phyloP scores from a whole-genome alignment of 1,139 yeast genomes.

The Geotrichum siamense region DNA sequence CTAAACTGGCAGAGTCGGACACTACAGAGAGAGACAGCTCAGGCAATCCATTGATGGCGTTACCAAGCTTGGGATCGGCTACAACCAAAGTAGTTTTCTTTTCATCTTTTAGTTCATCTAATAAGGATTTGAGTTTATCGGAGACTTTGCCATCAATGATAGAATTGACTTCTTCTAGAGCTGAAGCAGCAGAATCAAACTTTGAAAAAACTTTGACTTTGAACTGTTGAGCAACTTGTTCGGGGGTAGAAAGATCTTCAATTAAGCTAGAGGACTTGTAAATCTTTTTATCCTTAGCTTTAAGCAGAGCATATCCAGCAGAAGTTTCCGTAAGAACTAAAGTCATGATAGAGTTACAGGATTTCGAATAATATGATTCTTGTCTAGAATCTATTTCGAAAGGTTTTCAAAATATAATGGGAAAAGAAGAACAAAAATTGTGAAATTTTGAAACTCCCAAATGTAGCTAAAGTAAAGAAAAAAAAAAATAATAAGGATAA shows the following conservation, averaged over 20 bases:
- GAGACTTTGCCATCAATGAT: slow-evolving; percentile 91
- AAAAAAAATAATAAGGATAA: no score
- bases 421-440: no score
- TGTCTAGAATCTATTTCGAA: no score
- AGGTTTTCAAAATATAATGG: no score
- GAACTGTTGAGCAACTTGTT: slow-evolving; percentile 69
- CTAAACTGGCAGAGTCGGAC: slow-evolving; percentile 90
- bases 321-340: slow-evolving; percentile 96
- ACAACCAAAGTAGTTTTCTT: slow-evolving; percentile 88
- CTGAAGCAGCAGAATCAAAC: slow-evolving; percentile 89
- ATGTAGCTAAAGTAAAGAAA: no score
- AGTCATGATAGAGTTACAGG: slow-evolving; percentile 51
- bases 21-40: slow-evolving; percentile 84
- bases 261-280: slow-evolving; percentile 72
- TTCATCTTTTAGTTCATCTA: slow-evolving; percentile 76
- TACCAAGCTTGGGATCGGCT: slow-evolving; percentile 92
- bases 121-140: slow-evolving; percentile 65
- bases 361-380: not conserved
- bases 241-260: slow-evolving; percentile 75
- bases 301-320: slow-evolving; percentile 95
- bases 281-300: slow-evolving; percentile 95
- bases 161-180: slow-evolving; percentile 90
- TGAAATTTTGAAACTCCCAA: no score
- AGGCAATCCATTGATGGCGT: slow-evolving; percentile 82
- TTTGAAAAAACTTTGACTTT: slow-evolving; percentile 93